Base-by-base conservation (phyloP, 1,284 basidiomycete genomes). In the Moesziomyces aphidis region DNA sequence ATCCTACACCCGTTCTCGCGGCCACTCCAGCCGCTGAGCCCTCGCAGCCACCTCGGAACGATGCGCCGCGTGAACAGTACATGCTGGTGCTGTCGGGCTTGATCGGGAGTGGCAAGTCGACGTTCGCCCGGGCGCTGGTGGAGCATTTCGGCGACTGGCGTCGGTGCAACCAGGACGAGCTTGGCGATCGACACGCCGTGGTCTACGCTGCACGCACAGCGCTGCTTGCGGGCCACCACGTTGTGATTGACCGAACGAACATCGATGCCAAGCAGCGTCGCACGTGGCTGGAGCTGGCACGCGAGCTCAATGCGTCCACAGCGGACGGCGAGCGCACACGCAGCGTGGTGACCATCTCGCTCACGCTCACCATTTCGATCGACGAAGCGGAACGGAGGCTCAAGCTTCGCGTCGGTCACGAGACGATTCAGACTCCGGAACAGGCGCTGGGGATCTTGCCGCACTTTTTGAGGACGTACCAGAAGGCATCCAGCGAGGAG, bases 231-330 rank as follows among this genome's bases (percentile, higher is more conserved):
- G 64, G 58, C 1, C 46, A 61, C 36, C 49, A 75, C 49, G 73
- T 75, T 19, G 46, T 75, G 39, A 72, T 75, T 43, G 73, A 75
- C 55, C 50, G 73, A 19, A 75, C 73, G 50, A 75, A 75, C 68
- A 71, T 75, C 49, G 73, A 75, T 43, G 68, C 66, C 10, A 66
- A 57, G 17, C 73, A 75, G 23, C 56, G 73, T 1, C 49, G 73
- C 7, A 71, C 68, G 9, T 75, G 73, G 73, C 64, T 75, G 22
- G 63, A 72, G 26, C 64, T 75, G 9, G 73, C 67, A 1, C 54
- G 43, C 6, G 57, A 61, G 9, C 8, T 68, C 15, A 49, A 39
- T 24, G 23, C 21, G 4, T 36, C 59, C 9, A 17, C 28, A 13
- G 49, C n/a, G 23, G 26, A 31, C 23, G 43, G n/a, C 21, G 50